These are phyloP conservation scores for Ottelia alismoides DNA, from an alignment of 106 monocot species.

Conservation along the genomic window DNA sequence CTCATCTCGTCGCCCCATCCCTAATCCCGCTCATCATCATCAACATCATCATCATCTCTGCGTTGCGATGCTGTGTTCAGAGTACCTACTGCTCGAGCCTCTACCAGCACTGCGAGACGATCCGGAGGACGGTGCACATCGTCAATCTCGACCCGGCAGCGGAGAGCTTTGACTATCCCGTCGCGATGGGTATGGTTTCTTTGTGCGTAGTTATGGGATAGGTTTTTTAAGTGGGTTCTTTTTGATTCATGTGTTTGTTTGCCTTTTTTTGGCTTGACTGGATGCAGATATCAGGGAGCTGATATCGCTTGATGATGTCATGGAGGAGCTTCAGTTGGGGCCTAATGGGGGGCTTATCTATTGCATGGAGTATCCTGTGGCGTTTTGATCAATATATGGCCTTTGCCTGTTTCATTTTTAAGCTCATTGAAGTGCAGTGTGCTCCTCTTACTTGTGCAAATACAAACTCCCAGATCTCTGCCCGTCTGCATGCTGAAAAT, in stretches of 20 bases:
- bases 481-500: too few species aligned
- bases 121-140: slow-evolving; percentile 55
- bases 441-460: too few species aligned
- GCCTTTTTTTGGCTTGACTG: too few species aligned
- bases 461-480: too few species aligned
- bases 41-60: neutral
- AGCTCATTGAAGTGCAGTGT: too few species aligned
- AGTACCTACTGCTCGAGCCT: slow-evolving; percentile 93
- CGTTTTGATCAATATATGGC: too few species aligned
- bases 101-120: slow-evolving; percentile 61
- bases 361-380: slow-evolving; percentile 99
- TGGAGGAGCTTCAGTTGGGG: slow-evolving; percentile 84
- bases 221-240: too few species aligned
- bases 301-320: slow-evolving; percentile 85
- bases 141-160: slow-evolving; percentile 97
- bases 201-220: too few species aligned
- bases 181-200: slow-evolving; percentile 70
- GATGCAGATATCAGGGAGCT: slow-evolving; percentile 86
- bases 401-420: too few species aligned
- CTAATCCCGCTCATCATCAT: neutral
- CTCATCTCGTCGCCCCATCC: too few species aligned
- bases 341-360: slow-evolving; percentile 88
- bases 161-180: slow-evolving; percentile 77
- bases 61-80: slow-evolving; percentile 17
- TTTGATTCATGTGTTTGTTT: slow-evolving; percentile 5